phyloP scores from a whole-genome alignment of 2,329 filamentous ascomycete species.

The Fusarium irregulare region DNA sequence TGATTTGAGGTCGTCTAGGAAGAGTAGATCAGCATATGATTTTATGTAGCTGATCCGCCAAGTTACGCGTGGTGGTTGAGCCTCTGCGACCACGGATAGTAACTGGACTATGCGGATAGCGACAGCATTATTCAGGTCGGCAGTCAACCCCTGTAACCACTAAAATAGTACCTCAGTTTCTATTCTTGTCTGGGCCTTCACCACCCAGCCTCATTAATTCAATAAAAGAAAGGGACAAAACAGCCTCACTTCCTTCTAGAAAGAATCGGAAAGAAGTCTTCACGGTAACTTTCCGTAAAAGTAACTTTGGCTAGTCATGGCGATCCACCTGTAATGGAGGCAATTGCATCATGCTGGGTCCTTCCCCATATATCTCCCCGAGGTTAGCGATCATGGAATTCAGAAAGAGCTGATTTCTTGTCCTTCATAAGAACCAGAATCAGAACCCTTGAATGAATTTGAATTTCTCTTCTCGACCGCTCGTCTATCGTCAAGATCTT shows the following conservation, averaged over 20 bases:
- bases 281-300: slow-evolving; percentile 24
- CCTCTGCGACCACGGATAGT: neutral
- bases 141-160: neutral
- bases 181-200: neutral
- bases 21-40: neutral
- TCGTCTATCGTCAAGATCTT: neutral
- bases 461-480: neutral
- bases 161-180: neutral
- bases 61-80: neutral
- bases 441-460: neutral
- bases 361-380: slow-evolving; percentile 27
- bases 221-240: neutral
- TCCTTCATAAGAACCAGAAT: neutral
- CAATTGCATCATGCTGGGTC: slow-evolving; percentile 35
- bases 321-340: slow-evolving; percentile 28
- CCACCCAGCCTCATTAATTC: neutral
- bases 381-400: slow-evolving; percentile 16
- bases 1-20: neutral
- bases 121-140: neutral
- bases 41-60: neutral
- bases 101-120: neutral
- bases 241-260: slow-evolving; percentile 23
- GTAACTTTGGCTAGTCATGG: slow-evolving; percentile 29
- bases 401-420: slow-evolving; percentile 7
- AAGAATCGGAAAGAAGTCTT: slow-evolving; percentile 18